Conservation (phyloP, 2,329 filamentous ascomycete genomes). For the Keithomyces neogunnii region DNA sequence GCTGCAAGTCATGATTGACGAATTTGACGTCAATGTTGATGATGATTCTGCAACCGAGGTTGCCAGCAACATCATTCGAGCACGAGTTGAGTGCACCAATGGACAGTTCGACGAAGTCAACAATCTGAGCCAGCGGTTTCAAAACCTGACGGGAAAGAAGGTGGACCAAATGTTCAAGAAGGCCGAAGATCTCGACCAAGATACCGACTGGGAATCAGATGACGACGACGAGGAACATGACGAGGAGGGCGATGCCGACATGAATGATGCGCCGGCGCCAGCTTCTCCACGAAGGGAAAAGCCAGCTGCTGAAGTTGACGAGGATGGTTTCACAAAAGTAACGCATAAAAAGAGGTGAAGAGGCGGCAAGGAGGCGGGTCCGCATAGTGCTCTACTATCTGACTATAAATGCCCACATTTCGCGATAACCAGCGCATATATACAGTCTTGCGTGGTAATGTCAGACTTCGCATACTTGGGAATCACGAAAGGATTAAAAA, state of each 20-base stretch:
- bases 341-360: conserved; percentile 56
- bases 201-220: conserved; percentile 53
- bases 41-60: conserved; percentile 76
- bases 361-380: conserved; percentile 9
- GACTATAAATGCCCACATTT: not conserved
- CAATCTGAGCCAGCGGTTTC: conserved; percentile 53
- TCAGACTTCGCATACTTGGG: conserved; percentile 4
- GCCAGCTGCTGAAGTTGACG: conserved; percentile 62
- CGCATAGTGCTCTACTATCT: conserved; percentile 1
- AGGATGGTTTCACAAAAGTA: conserved; percentile 74
- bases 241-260: conserved; percentile 51
- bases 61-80: conserved; percentile 61
- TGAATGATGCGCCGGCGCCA: conserved; percentile 57
- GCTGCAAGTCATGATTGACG: conserved; percentile 86
- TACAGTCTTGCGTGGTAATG: conserved; percentile 5
- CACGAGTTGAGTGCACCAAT: conserved; percentile 55
- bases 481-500: conserved; percentile 16
- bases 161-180: conserved; percentile 45
- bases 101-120: conserved; percentile 60
- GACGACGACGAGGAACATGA: conserved; percentile 53
- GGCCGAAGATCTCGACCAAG: conserved; percentile 46
- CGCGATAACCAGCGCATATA: conserved; percentile 19
- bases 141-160: conserved; percentile 51
- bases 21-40: conserved; percentile 89
- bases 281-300: conserved; percentile 48